Conservation (phyloP, 306 rosid species). For the Vicia faba region DNA sequence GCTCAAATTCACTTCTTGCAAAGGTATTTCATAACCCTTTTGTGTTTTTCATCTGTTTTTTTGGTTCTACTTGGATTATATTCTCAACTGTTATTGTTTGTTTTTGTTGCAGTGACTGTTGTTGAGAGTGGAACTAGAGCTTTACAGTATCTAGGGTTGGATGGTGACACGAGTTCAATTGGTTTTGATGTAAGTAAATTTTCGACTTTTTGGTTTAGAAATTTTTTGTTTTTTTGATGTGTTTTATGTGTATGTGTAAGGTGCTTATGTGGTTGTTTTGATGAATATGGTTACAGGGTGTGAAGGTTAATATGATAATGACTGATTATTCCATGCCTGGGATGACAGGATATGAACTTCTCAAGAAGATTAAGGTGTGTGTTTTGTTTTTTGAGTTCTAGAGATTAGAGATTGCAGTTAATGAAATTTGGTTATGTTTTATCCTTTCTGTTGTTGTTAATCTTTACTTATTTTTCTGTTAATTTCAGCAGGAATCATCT, state of each 20-base stretch:
- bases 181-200: slow-evolving; percentile 67
- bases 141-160: slow-evolving; percentile 84
- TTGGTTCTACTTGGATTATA: slow-evolving; percentile 22
- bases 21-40: slow-evolving; percentile 49
- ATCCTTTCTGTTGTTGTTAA: background rate
- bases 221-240: background rate
- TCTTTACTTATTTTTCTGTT: slow-evolving; percentile 15
- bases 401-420: background rate
- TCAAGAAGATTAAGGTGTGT: slow-evolving; percentile 87
- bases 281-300: slow-evolving; percentile 53
- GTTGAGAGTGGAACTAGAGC: slow-evolving; percentile 97
- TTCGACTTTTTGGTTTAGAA: background rate
- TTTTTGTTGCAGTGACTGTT: slow-evolving; percentile 66
- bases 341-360: slow-evolving; percentile 92
- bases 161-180: slow-evolving; percentile 67
- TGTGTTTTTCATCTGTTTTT: background rate
- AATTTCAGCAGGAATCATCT: slow-evolving; percentile 77
- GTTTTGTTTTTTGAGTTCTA: background rate
- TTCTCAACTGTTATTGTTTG: slow-evolving; percentile 35
- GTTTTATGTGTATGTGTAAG: background rate
- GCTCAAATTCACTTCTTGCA: slow-evolving; percentile 80
- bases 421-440: background rate
- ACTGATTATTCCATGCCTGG: slow-evolving; percentile 99
- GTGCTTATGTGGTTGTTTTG: slow-evolving; percentile 41
- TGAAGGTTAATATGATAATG: slow-evolving; percentile 89